Evolutionary conservation across 768 basidiomycete species (phyloP), one percentile per base, ranked within the genome.

Genomic region (Steccherinum ochraceum): DNA sequence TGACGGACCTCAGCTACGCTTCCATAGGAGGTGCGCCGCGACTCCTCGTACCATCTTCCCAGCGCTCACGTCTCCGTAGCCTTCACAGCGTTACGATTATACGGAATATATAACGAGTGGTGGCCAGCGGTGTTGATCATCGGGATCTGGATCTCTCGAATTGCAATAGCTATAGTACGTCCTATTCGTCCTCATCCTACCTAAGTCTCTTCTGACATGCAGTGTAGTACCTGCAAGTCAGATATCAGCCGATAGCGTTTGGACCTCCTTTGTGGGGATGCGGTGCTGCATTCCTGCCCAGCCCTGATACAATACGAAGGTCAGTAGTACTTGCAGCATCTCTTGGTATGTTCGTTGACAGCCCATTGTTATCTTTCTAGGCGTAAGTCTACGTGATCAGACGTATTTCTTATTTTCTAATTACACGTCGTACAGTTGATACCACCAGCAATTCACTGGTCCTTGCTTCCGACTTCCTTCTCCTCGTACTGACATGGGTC

Each of bases 211-310:
- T n/a, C 12, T 18, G 13, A 10, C n/a, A 10, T n/a, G 5, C 24
- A 1, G 18, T 26, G n/a, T 24, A 60, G 58, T 57, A 55, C 35
- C 24, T 47, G 3, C 56, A 60, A 35, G 39, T 44, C 3, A 51
- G 52, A 5, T 60, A 60, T 42, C 48, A 25, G 1, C 58, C 58
- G 2, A 45, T 60, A 5, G 58, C 58, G 12, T 60, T 60, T 35
- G 58, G 58, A 1, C 24, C 43, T 21, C 58, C 58, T 18, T 39
- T 60, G 0, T 60, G 50, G 21, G 58, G 58, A 13, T 60, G 58
- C 43, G 41, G 41, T 43, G 41, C 18, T n/a, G 41, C 18, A 18
- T 43, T 43, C 10, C n/a, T n/a, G 21, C 35, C n/a, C 35, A n/a
- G n/a, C 11, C 11, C 11, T 39, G n/a, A 11, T 11, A 39, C 35